Evolutionary conservation across 116 monocot species (phyloP), one percentile per base, ranked within the genome.

Genomic region (Dioscorea cayenensis): DNA sequence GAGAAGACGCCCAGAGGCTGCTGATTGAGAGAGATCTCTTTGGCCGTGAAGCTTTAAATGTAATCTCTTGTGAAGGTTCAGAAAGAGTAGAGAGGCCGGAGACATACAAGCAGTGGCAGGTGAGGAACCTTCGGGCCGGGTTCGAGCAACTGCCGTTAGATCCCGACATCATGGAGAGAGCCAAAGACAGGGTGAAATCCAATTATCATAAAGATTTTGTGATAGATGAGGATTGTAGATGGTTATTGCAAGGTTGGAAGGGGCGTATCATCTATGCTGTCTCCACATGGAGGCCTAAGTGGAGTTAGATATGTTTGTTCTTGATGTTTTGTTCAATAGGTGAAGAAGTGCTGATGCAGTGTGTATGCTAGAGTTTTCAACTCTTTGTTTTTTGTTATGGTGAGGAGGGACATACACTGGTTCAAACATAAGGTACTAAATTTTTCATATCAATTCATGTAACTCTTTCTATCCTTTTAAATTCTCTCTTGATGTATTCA

Each of bases 201-300:
- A 48, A 50, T 58, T 87, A 91, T 72, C 79, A 87, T 67, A 85
- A 85, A 66, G 83, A 91, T 60, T 91, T 91, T 65, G 78, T 87
- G 7, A 79, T 87, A 14, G 85, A 87, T 66, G 80, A 80, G 55
- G 91, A 91, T 60, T 70, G 83, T 49, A 19, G 64, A 22, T 91
- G 91, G 91, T 36, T 91, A 35, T 72, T 91, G 83, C 91, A 85
- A 51, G 91, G 91, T 16, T 91, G 91, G 91, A 91, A 87, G 78
- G 91, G 91, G 27, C 77, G 91, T 11, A 79, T 87, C 55, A 80
- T 83, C 52, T 79, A 74, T 62, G 87, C 85, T 14, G 16, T 86
- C 11, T 91, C 91, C 3, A 77, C 80, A 36, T 91, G 91, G 91
- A 87, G 70, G 69, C 87, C 91, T 32, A 36, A 63, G 36, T 17